Evolutionary conservation across 805 yeast species (phyloP).

Genomic region (Debaryomyces maramus): DNA sequence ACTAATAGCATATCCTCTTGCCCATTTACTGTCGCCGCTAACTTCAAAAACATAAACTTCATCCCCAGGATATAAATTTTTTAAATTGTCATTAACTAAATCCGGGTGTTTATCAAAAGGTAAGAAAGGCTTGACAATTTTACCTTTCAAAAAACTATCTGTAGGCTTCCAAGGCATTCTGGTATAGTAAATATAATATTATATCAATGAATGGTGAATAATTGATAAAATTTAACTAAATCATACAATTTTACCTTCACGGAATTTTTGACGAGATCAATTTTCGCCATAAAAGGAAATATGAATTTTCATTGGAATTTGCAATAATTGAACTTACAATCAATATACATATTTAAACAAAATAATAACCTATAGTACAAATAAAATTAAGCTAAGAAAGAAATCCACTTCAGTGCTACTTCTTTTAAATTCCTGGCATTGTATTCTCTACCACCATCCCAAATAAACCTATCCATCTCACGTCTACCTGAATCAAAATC

Average conservation of each 20-base stretch:
- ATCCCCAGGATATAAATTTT: conserved; percentile 72
- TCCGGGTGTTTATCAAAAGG: conserved; percentile 44
- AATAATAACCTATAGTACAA: no score
- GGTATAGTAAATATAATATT: no score
- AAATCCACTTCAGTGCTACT: conserved; percentile 29
- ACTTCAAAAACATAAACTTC: conserved; percentile 73
- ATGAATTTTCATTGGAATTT: no score
- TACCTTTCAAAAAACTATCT: conserved; percentile 34
- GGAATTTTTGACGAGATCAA: no score
- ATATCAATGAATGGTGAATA: no score
- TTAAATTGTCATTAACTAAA: conserved; percentile 38
- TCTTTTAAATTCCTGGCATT: conserved; percentile 34
- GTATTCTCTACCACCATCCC: conserved; percentile 69
- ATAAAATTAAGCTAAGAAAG: conserved; percentile 30
- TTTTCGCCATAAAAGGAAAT: no score
- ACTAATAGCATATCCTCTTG: conserved; percentile 69
- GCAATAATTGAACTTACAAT: no score
- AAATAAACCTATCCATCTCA: conserved; percentile 74
- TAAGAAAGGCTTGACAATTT: conserved; percentile 38
- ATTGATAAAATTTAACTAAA: neutral
- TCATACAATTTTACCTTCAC: conserved; percentile 2
- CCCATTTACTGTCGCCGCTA: conserved; percentile 60
- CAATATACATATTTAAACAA: no score
- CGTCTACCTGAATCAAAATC: conserved; percentile 84
- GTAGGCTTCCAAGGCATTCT: conserved; percentile 43